Evolutionary conservation across 129 eudicot genomes (phyloP).

Genomic region (Chrysanthemum makinoi): DNA sequence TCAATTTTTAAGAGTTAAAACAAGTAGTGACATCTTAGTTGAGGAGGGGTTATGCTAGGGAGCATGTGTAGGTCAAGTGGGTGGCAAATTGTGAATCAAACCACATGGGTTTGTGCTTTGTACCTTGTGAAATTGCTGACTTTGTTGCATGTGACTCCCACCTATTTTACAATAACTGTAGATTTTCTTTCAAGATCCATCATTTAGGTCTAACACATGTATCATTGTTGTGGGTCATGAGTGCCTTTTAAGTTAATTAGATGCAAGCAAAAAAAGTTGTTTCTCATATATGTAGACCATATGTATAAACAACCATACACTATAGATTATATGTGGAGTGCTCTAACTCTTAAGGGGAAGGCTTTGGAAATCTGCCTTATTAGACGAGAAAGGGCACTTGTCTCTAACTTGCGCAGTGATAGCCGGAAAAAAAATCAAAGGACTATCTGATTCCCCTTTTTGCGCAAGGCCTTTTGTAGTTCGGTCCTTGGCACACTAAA

Average conservation of each 20-base stretch:
- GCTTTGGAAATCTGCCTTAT: too few relatives aligned
- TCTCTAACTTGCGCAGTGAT: too few relatives aligned
- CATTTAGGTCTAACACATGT: neutral
- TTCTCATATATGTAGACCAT: neutral
- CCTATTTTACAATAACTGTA: neutral
- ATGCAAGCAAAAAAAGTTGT: neutral
- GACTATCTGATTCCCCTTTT: too few relatives aligned
- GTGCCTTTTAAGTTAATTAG: neutral
- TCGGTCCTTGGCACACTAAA: too few relatives aligned
- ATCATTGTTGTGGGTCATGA: neutral
- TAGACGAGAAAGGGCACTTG: too few relatives aligned
- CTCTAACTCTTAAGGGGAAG: too few relatives aligned
- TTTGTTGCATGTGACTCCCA: constrained; percentile 13
- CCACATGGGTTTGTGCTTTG: constrained; percentile 11
- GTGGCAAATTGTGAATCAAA: neutral
- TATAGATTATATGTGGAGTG: neutral
- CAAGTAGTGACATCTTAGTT: neutral
- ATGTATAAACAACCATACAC: neutral
- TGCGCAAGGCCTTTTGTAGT: too few relatives aligned
- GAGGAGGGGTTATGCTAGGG: constrained; percentile 9
- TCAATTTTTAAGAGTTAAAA: neutral
- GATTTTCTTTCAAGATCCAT: neutral
- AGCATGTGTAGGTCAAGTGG: constrained; percentile 10
- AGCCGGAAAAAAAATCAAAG: too few relatives aligned
- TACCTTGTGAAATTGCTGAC: constrained; percentile 14